Evolutionary conservation across 192 early-diverging fungal species (phyloP), one percentile per base, ranked within the genome.

Genomic region (Umbelopsis sp.): DNA sequence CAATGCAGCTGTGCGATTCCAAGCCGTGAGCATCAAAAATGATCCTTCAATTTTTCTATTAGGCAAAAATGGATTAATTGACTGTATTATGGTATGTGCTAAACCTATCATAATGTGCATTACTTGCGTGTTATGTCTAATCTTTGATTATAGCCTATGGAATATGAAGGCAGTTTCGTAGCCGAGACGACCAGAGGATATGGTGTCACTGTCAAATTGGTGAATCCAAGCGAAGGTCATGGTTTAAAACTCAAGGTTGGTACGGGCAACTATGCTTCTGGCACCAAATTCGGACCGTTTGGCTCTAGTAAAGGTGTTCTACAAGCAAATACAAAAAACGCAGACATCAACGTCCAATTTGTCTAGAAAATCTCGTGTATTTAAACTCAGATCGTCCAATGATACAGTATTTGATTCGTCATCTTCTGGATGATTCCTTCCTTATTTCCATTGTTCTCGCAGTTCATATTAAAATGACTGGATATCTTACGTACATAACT

Each of bases 381-480:
- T 61, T 33, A 35, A 61, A 61, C 13, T 13, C 55, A 30, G 55
- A 27, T 16, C 1, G 30, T 25, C 27, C 27, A 15, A 25, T 52
- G 51, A 52, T 25, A 41, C 37, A 41, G 37, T 6, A 41, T 35
- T 35, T 25, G 55, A 61, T 61, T 61, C 55, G 55, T 61, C 55
- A 61, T 25, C 27, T 61, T 61, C 55, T 61, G 55, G 55, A 61
- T 61, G 30, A 35, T 61, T 61, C 55, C 13, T 35, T 25, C 16
- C 13, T 61, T 61, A 23, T 4, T 35, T 25, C 16, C 27, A 23
- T 23, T 23, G 23, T 16, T 35, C 16, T 25, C 27, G 33, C 12
- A 5, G 20, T 6, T 10, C 12, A 49, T 49, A 33, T 16, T 1
- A 30, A 61, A 35, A 11, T 35, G 33, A 18, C 55, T 61, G 27